Percentiles rank a stretch among this genome's conserved stretches.
Evolutionary conservation across 352 stramenopile genomes (phyloP).

Genomic region (Pythium dissimile): DNA sequence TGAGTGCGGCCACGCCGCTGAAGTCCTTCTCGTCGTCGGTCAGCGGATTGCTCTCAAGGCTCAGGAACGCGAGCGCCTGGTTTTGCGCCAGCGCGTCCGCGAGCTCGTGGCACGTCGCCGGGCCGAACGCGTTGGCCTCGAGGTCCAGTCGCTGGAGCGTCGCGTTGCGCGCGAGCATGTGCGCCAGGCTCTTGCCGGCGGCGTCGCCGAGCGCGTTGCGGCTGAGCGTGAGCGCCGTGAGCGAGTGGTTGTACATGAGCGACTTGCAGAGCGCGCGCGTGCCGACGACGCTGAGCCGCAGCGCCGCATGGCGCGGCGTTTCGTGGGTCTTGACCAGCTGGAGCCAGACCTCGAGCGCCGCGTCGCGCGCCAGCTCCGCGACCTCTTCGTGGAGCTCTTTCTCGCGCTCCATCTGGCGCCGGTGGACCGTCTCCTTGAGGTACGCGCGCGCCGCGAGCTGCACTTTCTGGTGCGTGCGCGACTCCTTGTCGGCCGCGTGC

Average conservation of each 20-base stretch:
- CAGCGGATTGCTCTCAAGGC: slow-evolving; percentile 75
- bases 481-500: slow-evolving; percentile 58
- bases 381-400: slow-evolving; percentile 73
- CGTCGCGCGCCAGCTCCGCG: slow-evolving; percentile 59
- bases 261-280: slow-evolving; percentile 66
- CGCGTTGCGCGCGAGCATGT: slow-evolving; percentile 59
- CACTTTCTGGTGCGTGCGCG: slow-evolving; percentile 59
- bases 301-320: slow-evolving; percentile 46
- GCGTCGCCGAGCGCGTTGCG: slow-evolving; percentile 65
- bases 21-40: slow-evolving; percentile 79
- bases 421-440: slow-evolving; percentile 69
- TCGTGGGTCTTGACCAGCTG: slow-evolving; percentile 50
- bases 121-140: slow-evolving; percentile 61
- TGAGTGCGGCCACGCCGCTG: slow-evolving; percentile 48
- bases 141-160: slow-evolving; percentile 60
- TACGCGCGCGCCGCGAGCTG: slow-evolving; percentile 75
- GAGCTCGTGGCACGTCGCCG: slow-evolving; percentile 41
- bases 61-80: slow-evolving; percentile 52
- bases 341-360: slow-evolving; percentile 73
- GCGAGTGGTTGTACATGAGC: slow-evolving; percentile 61
- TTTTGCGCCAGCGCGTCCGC: slow-evolving; percentile 56
- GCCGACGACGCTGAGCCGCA: slow-evolving; percentile 52
- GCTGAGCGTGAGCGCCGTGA: slow-evolving; percentile 59
- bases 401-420: slow-evolving; percentile 60
- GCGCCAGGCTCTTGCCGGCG: slow-evolving; percentile 55